Percentiles rank a stretch among this genome's conserved stretches.
Evolutionary conservation across 2,329 filamentous ascomycete genomes (phyloP).

Genomic region (Pestalotiopsis sp.): DNA sequence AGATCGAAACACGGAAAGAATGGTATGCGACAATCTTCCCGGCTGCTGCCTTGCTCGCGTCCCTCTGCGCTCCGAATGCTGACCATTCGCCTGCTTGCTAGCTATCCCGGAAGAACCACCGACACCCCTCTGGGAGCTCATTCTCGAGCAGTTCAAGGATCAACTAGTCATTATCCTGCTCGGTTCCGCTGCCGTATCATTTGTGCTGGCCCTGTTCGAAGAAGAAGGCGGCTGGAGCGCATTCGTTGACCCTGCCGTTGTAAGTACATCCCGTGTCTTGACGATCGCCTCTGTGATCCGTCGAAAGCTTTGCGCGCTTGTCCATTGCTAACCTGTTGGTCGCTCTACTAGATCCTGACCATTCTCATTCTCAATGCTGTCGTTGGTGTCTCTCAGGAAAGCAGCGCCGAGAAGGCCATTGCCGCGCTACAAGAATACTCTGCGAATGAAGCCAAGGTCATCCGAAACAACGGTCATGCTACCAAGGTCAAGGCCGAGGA

Average conservation of each 20-base stretch:
- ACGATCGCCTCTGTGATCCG: neutral
- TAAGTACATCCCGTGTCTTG: constrained; percentile 49
- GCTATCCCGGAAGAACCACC: constrained; percentile 83
- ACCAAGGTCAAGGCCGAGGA: constrained; percentile 93
- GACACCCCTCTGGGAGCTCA: constrained; percentile 93
- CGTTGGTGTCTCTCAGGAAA: constrained; percentile 97
- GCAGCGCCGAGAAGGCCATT: constrained; percentile 97
- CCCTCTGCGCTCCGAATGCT: neutral
- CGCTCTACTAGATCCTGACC: constrained; percentile 74
- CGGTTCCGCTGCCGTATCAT: constrained; percentile 89
- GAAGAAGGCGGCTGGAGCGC: constrained; percentile 93
- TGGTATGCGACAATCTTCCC: constrained; percentile 45
- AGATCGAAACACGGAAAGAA: constrained; percentile 65
- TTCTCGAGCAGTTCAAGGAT: constrained; percentile 98
- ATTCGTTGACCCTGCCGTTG: constrained; percentile 93
- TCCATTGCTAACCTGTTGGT: constrained; percentile 15
- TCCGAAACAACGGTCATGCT: constrained; percentile 76
- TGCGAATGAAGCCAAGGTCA: constrained; percentile 92
- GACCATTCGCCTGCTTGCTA: constrained; percentile 25
- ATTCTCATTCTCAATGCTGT: constrained; percentile 96
- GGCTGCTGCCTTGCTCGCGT: neutral
- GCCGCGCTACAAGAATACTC: constrained; percentile 98
- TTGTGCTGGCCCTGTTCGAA: constrained; percentile 89
- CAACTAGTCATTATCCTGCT: constrained; percentile 95
- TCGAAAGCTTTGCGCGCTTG: neutral